A percentile compares a stretch with the other conserved stretches of the same genome.
phyloP scores from a whole-genome alignment of 805 yeast species.

The Starmerella stigmatis region DNA sequence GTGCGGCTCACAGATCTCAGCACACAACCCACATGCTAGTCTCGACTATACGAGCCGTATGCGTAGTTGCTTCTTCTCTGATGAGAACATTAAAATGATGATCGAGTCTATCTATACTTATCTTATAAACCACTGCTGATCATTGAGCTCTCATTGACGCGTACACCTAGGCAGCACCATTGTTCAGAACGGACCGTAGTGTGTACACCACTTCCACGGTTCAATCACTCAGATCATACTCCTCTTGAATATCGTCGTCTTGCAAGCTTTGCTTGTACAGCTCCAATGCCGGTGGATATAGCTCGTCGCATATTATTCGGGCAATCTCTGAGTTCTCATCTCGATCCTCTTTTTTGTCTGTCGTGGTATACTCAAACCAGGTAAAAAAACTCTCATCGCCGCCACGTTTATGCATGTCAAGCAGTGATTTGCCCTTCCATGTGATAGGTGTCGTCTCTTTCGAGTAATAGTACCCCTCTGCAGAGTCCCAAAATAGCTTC shows the following conservation, averaged over 20 bases:
- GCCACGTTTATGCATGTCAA: conserved; percentile 36
- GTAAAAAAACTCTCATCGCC: conserved; percentile 64
- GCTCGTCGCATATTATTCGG: conserved; percentile 58
- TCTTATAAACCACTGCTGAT: too few relatives aligned
- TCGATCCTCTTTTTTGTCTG: conserved; percentile 54
- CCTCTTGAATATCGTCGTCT: conserved; percentile 21
- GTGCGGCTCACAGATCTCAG: too few relatives aligned
- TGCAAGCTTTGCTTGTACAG: conserved; percentile 35
- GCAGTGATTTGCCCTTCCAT: conserved; percentile 66
- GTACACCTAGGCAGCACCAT: not conserved
- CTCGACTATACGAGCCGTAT: too few relatives aligned
- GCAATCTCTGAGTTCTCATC: conserved; percentile 66
- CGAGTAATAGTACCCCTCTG: conserved; percentile 12
- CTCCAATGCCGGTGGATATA: conserved; percentile 76
- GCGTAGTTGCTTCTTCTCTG: too few relatives aligned
- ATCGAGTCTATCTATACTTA: too few relatives aligned
- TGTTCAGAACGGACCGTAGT: not conserved
- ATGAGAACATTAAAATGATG: too few relatives aligned
- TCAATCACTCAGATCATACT: conserved; percentile 23
- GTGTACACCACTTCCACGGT: not conserved
- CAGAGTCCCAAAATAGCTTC: conserved; percentile 34
- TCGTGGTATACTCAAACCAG: conserved; percentile 80
- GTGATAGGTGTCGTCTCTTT: conserved; percentile 46
- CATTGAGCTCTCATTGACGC: too few relatives aligned
- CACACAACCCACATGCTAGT: too few relatives aligned